Evolutionary conservation across 441 rosid species (phyloP).

Genomic region (Oxalis stricta): DNA sequence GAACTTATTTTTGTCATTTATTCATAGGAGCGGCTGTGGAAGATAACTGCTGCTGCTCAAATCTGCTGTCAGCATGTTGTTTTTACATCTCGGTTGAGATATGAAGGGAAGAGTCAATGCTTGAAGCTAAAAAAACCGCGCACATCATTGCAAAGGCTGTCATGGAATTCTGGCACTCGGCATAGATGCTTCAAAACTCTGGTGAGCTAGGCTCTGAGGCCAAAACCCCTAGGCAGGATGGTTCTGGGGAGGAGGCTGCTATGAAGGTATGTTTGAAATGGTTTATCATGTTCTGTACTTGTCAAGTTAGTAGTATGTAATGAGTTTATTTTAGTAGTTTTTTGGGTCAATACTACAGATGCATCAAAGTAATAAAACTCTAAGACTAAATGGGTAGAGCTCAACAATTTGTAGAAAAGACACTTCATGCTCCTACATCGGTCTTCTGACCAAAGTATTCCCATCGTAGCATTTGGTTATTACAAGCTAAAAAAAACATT

Average conservation of each 20-base stretch:
- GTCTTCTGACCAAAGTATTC: too few relatives aligned
- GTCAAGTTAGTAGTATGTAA: too few relatives aligned
- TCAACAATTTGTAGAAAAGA: too few relatives aligned
- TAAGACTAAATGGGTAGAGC: too few relatives aligned
- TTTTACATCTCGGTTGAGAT: slow-evolving; percentile 45
- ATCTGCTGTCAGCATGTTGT: slow-evolving; percentile 61
- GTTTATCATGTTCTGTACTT: too few relatives aligned
- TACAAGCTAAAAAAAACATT: too few relatives aligned
- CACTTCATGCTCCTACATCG: too few relatives aligned
- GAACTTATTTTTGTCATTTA: slow-evolving; percentile 2
- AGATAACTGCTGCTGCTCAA: slow-evolving; percentile 92
- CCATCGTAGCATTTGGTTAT: too few relatives aligned
- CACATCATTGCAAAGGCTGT: slow-evolving; percentile 66
- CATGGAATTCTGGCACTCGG: slow-evolving; percentile 80
- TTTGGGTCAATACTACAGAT: too few relatives aligned
- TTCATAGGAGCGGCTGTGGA: slow-evolving; percentile 96
- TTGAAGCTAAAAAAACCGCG: slow-evolving; percentile 55
- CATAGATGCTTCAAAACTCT: slow-evolving; percentile 29
- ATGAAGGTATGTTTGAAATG: too few relatives aligned
- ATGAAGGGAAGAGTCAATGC: slow-evolving; percentile 38
- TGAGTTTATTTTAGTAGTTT: too few relatives aligned
- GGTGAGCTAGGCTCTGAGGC: slow-evolving; percentile 17
- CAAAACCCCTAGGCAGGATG: slow-evolving; percentile 21
- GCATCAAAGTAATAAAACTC: too few relatives aligned
- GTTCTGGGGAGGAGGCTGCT: slow-evolving; percentile 15